These are phyloP conservation scores for Tieghemostelium lacteum DNA, from an alignment of 78 protist genomes.

Conservation along the genomic window DNA sequence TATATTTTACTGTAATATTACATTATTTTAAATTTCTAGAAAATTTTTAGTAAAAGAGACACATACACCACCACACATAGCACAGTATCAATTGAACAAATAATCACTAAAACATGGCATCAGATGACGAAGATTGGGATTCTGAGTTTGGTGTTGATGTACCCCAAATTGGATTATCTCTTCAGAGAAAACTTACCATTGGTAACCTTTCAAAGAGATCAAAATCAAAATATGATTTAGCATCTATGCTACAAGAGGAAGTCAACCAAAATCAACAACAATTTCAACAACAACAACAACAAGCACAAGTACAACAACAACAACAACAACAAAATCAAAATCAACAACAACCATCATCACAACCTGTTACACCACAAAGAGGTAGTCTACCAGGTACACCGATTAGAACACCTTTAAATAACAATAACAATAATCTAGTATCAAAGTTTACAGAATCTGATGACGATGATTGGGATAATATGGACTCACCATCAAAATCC, in stretches of 20 bases:
- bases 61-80: background rate
- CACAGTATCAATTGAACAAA: background rate
- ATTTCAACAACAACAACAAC: background rate
- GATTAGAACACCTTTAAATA: background rate
- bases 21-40: too few species aligned
- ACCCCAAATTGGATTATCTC: conserved; percentile 4
- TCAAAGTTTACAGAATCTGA: conserved; percentile 17
- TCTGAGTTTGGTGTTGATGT: conserved; percentile 38
- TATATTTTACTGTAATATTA: too few species aligned
- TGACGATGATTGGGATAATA: conserved; percentile 50
- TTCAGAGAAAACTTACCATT: conserved; percentile 71
- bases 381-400: background rate
- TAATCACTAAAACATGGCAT: conserved; percentile 31
- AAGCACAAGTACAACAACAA: background rate
- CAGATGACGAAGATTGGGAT: conserved; percentile 81
- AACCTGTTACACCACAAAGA: background rate
- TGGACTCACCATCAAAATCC: conserved; percentile 54
- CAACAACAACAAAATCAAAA: background rate
- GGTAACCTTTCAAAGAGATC: conserved; percentile 59
- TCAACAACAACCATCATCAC: background rate
- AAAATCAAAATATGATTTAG: conserved; percentile 24
- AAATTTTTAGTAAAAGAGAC: background rate
- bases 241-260: background rate
- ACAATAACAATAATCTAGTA: background rate
- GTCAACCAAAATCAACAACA: background rate